These are phyloP conservation scores for Terfezia boudieri DNA, from an alignment of 495 filamentous ascomycete species.

Conservation along the genomic window DNA sequence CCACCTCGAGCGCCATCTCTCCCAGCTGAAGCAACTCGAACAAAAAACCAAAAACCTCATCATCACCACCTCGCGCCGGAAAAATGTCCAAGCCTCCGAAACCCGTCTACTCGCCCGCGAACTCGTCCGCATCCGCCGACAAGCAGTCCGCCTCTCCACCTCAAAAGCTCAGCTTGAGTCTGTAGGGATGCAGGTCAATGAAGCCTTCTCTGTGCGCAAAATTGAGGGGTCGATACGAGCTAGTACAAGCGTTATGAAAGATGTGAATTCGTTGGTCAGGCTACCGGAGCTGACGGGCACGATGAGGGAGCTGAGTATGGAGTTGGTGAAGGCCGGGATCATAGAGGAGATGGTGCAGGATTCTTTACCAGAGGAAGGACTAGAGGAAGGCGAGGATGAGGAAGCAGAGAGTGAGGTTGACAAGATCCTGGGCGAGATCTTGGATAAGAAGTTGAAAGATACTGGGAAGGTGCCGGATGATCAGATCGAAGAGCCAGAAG, in stretches of 20 bases:
- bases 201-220: constrained; percentile 86
- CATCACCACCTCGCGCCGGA: constrained; percentile 54
- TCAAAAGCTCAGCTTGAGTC: constrained; percentile 78
- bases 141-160: constrained; percentile 49
- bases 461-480: constrained; percentile 29
- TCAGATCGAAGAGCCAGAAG: constrained; percentile 32
- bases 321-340: constrained; percentile 82
- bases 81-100: constrained; percentile 38
- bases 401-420: constrained; percentile 83
- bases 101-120: constrained; percentile 73
- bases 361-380: constrained; percentile 41
- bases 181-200: constrained; percentile 94
- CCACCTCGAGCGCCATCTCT: constrained; percentile 85
- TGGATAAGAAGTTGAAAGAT: constrained; percentile 59
- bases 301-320: constrained; percentile 70
- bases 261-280: constrained; percentile 69
- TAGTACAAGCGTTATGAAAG: constrained; percentile 83
- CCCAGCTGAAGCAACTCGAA: constrained; percentile 49
- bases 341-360: constrained; percentile 96
- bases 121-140: constrained; percentile 60
- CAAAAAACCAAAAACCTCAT: constrained; percentile 71
- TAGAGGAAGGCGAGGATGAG: constrained; percentile 59
- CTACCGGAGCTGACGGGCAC: constrained; percentile 73
- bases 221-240: constrained; percentile 83
- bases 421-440: constrained; percentile 70